A percentile compares a stretch with the other conserved stretches of the same genome.
These are phyloP conservation scores for Camptophora hylomeconis DNA, from an alignment of 2,329 filamentous ascomycete species.

Conservation along the genomic window DNA sequence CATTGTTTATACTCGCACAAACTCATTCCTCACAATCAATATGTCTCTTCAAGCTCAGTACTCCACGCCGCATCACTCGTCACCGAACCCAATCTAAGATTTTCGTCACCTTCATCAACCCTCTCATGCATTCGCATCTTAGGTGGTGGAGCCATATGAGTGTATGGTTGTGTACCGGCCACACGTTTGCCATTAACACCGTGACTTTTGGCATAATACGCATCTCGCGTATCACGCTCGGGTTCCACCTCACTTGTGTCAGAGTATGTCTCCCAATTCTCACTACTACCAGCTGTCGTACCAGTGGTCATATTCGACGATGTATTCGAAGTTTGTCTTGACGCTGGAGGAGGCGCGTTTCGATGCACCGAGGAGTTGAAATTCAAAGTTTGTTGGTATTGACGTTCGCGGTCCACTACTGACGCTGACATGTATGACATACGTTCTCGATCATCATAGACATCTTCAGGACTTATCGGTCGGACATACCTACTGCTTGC, in stretches of 20 bases:
- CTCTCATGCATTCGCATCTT: slow-evolving; percentile 21
- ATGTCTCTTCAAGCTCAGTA: slow-evolving; percentile 17
- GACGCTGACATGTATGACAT: slow-evolving; percentile 34
- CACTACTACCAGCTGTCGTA: slow-evolving; percentile 63
- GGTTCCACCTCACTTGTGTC: slow-evolving; percentile 65
- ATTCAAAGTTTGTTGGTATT: slow-evolving; percentile 13
- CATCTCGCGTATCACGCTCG: slow-evolving; percentile 61
- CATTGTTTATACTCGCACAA: too few species aligned
- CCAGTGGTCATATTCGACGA: slow-evolving; percentile 36
- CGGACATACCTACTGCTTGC: slow-evolving; percentile 30
- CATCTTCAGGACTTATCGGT: slow-evolving; percentile 60
- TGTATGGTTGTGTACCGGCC: slow-evolving; percentile 8
- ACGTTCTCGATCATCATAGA: slow-evolving; percentile 58
- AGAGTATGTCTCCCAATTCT: slow-evolving; percentile 97
- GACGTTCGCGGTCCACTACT: slow-evolving; percentile 23
- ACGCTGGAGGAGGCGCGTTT: slow-evolving; percentile 22
- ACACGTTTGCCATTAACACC: slow-evolving; percentile 12
- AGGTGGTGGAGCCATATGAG: slow-evolving; percentile 19
- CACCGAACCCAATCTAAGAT: too few species aligned
- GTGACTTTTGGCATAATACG: slow-evolving; percentile 51
- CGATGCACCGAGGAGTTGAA: slow-evolving; percentile 6
- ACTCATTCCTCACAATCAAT: too few species aligned
- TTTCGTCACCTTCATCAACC: slow-evolving; percentile 12
- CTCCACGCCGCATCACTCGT: slow-evolving; percentile 16
- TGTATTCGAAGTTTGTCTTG: slow-evolving; percentile 59